These are phyloP conservation scores for Cercospora sp. DNA, from an alignment of 2,329 filamentous ascomycete species.

Conservation along the genomic window DNA sequence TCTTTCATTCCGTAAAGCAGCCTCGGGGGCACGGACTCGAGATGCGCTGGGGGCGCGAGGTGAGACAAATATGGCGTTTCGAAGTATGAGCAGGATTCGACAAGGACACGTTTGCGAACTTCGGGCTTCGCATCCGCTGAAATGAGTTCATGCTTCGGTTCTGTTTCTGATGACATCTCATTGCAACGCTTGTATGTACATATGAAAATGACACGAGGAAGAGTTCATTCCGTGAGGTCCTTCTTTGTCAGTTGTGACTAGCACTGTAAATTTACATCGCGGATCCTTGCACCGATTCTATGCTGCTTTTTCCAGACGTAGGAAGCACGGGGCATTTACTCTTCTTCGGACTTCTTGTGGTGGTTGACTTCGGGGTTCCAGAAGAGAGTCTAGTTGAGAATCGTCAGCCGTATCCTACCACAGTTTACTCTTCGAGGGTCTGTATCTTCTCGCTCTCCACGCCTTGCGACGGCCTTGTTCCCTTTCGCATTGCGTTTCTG, in stretches of 20 bases:
- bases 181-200: background rate
- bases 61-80: background rate
- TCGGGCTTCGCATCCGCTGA: background rate
- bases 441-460: background rate
- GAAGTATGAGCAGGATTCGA: background rate
- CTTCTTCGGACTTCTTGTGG: constrained; percentile 51
- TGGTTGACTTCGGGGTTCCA: constrained; percentile 97
- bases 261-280: background rate
- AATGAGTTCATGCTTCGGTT: background rate
- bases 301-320: background rate
- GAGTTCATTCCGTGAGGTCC: background rate
- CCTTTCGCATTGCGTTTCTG: background rate
- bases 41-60: too few species aligned
- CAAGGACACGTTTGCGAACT: background rate
- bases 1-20: background rate
- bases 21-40: background rate
- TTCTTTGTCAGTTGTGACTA: background rate
- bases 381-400: constrained; percentile 51
- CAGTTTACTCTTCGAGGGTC: constrained; percentile 8
- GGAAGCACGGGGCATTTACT: background rate
- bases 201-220: background rate
- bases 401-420: background rate
- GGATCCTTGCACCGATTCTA: background rate
- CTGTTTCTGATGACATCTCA: background rate
- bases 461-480: background rate